Evolutionary conservation across 257 asterid species (phyloP).

Genomic region (Lithospermum erythrorhizon): DNA sequence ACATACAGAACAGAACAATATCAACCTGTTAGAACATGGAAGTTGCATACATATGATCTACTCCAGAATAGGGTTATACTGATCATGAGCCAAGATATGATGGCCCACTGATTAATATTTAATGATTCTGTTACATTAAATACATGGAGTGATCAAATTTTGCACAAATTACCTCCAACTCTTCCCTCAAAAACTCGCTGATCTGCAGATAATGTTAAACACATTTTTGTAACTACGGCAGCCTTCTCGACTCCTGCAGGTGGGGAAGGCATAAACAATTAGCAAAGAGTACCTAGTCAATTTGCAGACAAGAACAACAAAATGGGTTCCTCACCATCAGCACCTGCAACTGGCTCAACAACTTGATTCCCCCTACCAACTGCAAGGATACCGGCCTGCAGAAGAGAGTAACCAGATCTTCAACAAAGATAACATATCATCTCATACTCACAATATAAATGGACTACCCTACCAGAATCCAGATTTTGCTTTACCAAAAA

Average conservation of each 20-base stretch:
- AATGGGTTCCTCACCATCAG: constrained; percentile 49
- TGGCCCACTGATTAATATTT: neutral
- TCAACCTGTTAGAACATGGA: neutral
- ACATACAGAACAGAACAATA: constrained; percentile 3
- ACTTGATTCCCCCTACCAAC: constrained; percentile 94
- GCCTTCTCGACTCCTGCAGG: constrained; percentile 74
- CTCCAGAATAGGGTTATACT: neutral
- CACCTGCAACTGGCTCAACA: constrained; percentile 70
- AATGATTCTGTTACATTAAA: neutral
- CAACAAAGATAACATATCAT: neutral
- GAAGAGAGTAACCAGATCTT: constrained; percentile 14
- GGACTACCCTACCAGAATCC: neutral
- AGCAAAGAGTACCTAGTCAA: constrained; percentile 7
- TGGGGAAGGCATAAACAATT: constrained; percentile 8
- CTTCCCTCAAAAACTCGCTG: constrained; percentile 94
- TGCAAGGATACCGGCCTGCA: constrained; percentile 96
- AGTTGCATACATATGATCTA: neutral
- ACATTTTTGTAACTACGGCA: constrained; percentile 74
- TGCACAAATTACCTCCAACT: constrained; percentile 63
- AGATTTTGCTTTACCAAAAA: neutral
- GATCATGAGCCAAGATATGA: neutral
- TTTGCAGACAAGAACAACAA: constrained; percentile 5
- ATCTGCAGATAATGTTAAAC: constrained; percentile 79
- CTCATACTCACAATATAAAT: neutral
- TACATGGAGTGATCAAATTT: neutral